phyloP scores from a whole-genome alignment of 2,329 filamentous ascomycete species.

The Xylariales sp. region DNA sequence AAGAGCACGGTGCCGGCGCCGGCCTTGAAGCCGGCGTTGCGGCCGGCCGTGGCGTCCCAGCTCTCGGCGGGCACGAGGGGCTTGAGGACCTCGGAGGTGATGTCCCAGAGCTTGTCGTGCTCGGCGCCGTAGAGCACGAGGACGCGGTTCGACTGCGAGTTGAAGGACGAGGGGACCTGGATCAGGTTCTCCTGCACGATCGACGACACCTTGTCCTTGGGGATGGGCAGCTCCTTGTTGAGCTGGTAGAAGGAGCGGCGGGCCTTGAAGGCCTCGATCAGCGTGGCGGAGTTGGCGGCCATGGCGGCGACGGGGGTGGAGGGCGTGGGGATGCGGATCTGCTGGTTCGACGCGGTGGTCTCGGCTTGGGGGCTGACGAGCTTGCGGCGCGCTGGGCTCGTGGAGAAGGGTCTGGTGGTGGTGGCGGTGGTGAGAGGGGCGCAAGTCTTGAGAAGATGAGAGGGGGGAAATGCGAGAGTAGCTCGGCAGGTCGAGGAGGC shows the following conservation, averaged over 20 bases:
- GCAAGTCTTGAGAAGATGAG: slow-evolving; percentile 36
- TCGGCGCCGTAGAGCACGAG: slow-evolving; percentile 83
- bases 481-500: slow-evolving; percentile 36
- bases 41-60: slow-evolving; percentile 64
- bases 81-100: slow-evolving; percentile 73
- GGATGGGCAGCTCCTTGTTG: slow-evolving; percentile 70
- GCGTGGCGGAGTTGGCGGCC: slow-evolving; percentile 53
- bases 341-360: slow-evolving; percentile 29
- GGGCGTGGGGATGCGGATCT: slow-evolving; percentile 32
- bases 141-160: slow-evolving; percentile 84
- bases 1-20: slow-evolving; percentile 88
- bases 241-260: slow-evolving; percentile 78
- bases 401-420: slow-evolving; percentile 42
- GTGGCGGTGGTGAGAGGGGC: slow-evolving; percentile 26
- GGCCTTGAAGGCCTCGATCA: slow-evolving; percentile 73
- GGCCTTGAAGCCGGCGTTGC: slow-evolving; percentile 68
- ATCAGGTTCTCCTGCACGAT: slow-evolving; percentile 73
- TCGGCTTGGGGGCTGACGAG: slow-evolving; percentile 30
- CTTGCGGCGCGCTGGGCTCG: slow-evolving; percentile 36
- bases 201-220: slow-evolving; percentile 69
- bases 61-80: slow-evolving; percentile 72
- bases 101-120: slow-evolving; percentile 89
- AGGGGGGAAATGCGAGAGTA: slow-evolving; percentile 12
- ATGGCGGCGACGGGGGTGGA: slow-evolving; percentile 55
- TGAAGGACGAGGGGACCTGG: slow-evolving; percentile 84